These are phyloP conservation scores for Leccinum pellstonianum DNA, from an alignment of 768 basidiomycete species.

Conservation along the genomic window DNA sequence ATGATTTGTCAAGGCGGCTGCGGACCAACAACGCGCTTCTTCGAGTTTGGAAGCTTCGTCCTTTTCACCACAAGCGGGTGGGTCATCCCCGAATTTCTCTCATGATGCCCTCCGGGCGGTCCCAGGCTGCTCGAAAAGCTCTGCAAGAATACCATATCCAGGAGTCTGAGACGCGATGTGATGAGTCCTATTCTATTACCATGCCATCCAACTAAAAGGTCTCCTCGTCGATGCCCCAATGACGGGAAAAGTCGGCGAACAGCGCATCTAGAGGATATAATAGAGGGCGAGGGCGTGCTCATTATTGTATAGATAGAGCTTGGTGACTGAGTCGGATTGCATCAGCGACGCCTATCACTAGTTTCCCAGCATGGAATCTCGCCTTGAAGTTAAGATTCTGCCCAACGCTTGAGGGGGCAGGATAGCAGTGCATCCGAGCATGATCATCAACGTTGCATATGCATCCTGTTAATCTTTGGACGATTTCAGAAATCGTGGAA, in stretches of 20 bases:
- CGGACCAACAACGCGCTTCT: too few relatives aligned
- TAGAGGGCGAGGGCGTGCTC: slow-evolving; percentile 81
- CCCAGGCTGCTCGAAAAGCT: too few relatives aligned
- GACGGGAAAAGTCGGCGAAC: slow-evolving; percentile 84
- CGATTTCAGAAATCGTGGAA: slow-evolving; percentile 9
- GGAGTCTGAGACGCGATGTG: not conserved
- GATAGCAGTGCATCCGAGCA: slow-evolving; percentile 86
- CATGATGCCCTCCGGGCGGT: too few relatives aligned
- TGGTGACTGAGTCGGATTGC: slow-evolving; percentile 60
- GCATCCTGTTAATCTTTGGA: slow-evolving; percentile 91
- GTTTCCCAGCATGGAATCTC: slow-evolving; percentile 5
- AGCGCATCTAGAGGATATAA: slow-evolving; percentile 72
- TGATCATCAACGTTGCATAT: slow-evolving; percentile 75
- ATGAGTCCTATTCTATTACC: slow-evolving; percentile 77
- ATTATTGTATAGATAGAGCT: slow-evolving; percentile 88
- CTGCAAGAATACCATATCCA: slow-evolving; percentile 82
- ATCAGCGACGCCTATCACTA: not conserved
- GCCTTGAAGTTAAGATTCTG: slow-evolving; percentile 84
- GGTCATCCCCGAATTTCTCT: too few relatives aligned
- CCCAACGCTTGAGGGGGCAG: slow-evolving; percentile 95
- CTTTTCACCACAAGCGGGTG: too few relatives aligned
- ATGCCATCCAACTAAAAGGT: slow-evolving; percentile 96
- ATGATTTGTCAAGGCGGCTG: too few relatives aligned
- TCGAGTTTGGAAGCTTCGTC: too few relatives aligned
- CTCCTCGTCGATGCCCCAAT: slow-evolving; percentile 94